Evolutionary conservation across 306 rosid genomes (phyloP), one percentile per base, ranked within the genome.

Genomic region (Begonia masoniana): DNA sequence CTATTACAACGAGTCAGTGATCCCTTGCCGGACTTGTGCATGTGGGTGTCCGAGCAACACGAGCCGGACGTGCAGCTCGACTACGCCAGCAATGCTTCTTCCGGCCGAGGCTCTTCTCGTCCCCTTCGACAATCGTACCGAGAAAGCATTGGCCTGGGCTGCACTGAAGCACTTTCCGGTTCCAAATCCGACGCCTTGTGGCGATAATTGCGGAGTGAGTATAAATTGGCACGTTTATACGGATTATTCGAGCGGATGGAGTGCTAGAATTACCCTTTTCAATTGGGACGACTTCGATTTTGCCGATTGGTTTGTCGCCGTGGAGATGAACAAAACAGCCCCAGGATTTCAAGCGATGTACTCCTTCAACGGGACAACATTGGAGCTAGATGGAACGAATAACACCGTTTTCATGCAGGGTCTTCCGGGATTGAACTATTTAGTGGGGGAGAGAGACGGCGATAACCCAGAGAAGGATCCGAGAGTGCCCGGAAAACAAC

Each of bases 231-330:
- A 92, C 65, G 14, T 92, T 10, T 48, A 43, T 36, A 55, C 99
- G 0, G 99, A 92, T 66, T 92, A 83, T 67, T 54, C 43, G 9
- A 60, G 58, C 45, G 99, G 99, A 51, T 92, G 99, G 99, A 86
- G 70, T 24, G 96, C 95, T 16, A 87, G 99, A 70, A 59, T 92
- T 61, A 83, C 99, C 12, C 73, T 92, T 51, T 92, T 92, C 67
- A 92, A 92, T 58, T 92, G 99, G 99, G 99, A 56, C 6, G 99
- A 87, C 7, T 71, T 74, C 52, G 55, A 21, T 48, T 87, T 74
- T 59, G 84, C 64, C 19, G 99, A 92, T 62, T 92, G 99, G 99
- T 92, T 92, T 71, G 79, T 91, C 60, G 99, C 99, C 0, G 89
- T 82, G 6, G 64, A 92, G 69, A 66, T 92, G 88, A 74, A 81